Base-by-base conservation (phyloP, 2,329 filamentous ascomycete genomes). In the Sporothrix curviconia region DNA sequence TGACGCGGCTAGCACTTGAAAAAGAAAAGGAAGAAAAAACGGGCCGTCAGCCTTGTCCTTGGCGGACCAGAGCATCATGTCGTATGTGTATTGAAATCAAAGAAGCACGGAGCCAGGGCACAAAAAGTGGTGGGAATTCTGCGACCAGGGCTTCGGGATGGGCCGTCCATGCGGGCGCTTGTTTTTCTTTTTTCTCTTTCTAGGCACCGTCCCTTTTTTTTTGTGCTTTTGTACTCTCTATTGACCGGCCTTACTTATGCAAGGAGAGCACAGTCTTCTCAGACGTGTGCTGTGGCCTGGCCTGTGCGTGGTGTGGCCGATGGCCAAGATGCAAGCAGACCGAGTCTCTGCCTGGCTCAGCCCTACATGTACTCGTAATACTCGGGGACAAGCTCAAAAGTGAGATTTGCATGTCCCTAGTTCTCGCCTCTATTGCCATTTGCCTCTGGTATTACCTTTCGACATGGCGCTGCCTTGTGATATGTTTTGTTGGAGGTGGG, bases 291-390 rank as follows among this genome's bases (percentile, higher is more conserved):
- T 50, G 19, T 22, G 19, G 30, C 32, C 32, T 37, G 46, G 47
- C 37, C 47, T 37, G 32, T 50, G 44, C n/a, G 17, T 36, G 36
- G n/a, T 37, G 5, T 39, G 36, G n/a, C n/a, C n/a, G n/a, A n/a
- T n/a, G n/a, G n/a, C n/a, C n/a, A n/a, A n/a, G n/a, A n/a, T n/a
- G n/a, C n/a, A n/a, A n/a, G n/a, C n/a, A n/a, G n/a, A n/a, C n/a
- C n/a, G n/a, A n/a, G 44, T 49, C 28, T 40, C 22, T 51, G 49
- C 49, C 49, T 51, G 49, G 49, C 49, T 51, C 49, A 51, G 49
- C 49, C 49, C 49, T 51, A 39, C 49, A 25, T n/a, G 17, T 3
- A 50, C n/a, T n/a, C n/a, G n/a, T 25, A 14, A 50, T 37, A 12
- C 47, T 25, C 32, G 19, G 32, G 24, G 32, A 24, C 47, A 50